phyloP scores from a whole-genome alignment of 805 yeast genomes.

The Wickerhamiella alocasiicola region DNA sequence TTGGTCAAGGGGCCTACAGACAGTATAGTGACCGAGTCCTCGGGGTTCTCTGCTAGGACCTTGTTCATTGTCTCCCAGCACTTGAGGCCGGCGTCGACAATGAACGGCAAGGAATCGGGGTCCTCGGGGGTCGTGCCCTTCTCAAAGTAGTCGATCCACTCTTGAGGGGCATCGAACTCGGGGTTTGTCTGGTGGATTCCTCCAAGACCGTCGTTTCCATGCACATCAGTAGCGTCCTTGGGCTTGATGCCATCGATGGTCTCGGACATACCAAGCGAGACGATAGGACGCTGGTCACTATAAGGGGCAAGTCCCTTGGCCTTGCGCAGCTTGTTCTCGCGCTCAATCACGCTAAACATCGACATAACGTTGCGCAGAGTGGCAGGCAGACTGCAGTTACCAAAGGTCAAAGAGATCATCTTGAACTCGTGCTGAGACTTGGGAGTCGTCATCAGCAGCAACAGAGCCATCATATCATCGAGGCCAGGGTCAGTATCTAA shows the following conservation, averaged over 20 bases:
- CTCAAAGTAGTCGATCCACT: conserved; percentile 23
- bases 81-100: conserved; percentile 18
- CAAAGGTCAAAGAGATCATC: conserved; percentile 29
- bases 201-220: conserved; percentile 33
- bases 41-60: conserved; percentile 27
- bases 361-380: conserved; percentile 29
- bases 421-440: conserved; percentile 21
- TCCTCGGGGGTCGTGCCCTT: conserved; percentile 11
- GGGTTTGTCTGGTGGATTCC: conserved; percentile 29
- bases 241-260: conserved; percentile 23
- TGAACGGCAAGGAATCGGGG: conserved; percentile 22
- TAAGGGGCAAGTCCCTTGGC: conserved; percentile 17
- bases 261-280: conserved; percentile 27
- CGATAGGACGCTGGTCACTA: conserved; percentile 24
- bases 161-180: conserved; percentile 25
- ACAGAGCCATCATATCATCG: conserved; percentile 31
- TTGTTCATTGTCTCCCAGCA: conserved; percentile 29
- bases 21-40: conserved; percentile 28
- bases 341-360: conserved; percentile 26
- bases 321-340: conserved; percentile 24
- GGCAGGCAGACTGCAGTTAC: conserved; percentile 28
- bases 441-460: conserved; percentile 27
- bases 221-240: conserved; percentile 31
- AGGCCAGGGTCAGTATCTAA: conserved; percentile 35
- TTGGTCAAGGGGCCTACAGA: conserved; percentile 33